Evolutionary conservation across 2,329 filamentous ascomycete genomes (phyloP).

Genomic region (Paracorniculantispora psalliotae): DNA sequence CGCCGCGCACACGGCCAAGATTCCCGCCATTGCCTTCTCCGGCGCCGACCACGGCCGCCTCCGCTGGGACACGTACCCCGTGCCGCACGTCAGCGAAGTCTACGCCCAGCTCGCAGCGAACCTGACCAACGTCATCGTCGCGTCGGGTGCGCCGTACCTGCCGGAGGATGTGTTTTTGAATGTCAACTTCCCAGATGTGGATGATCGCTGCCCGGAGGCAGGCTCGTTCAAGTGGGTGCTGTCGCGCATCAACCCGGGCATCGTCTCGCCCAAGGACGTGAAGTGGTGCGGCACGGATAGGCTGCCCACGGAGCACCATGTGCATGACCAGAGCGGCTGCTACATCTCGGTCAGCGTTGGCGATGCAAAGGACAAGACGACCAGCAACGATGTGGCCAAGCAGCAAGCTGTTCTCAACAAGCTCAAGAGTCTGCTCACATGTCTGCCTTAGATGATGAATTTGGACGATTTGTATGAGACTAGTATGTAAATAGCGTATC

Average conservation of each 20-base stretch:
- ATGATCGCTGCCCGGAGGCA: slow-evolving; percentile 43
- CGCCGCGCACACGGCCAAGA: slow-evolving; percentile 47
- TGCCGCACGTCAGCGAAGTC: slow-evolving; percentile 49
- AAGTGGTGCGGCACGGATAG: slow-evolving; percentile 49
- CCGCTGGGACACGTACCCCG: slow-evolving; percentile 49
- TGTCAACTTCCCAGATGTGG: slow-evolving; percentile 60
- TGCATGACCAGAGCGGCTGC: slow-evolving; percentile 49
- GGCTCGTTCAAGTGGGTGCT: slow-evolving; percentile 60
- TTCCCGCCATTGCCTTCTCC: slow-evolving; percentile 66
- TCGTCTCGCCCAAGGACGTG: slow-evolving; percentile 51
- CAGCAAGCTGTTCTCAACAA: slow-evolving; percentile 29
- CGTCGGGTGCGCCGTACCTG: slow-evolving; percentile 57
- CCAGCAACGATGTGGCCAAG: slow-evolving; percentile 28
- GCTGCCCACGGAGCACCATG: slow-evolving; percentile 54
- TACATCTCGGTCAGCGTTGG: slow-evolving; percentile 60
- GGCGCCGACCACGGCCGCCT: slow-evolving; percentile 46
- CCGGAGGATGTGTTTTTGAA: slow-evolving; percentile 59
- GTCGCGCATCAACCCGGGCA: slow-evolving; percentile 53
- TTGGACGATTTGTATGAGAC: not conserved
- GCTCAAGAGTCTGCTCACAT: slow-evolving; percentile 27
- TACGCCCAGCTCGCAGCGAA: slow-evolving; percentile 60
- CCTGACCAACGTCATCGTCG: slow-evolving; percentile 51
- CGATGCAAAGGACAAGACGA: slow-evolving; percentile 55
- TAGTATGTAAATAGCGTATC: not conserved
- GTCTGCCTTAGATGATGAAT: slow-evolving; percentile 16